Evolutionary conservation across 1,284 basidiomycete genomes (phyloP).

Genomic region (Malassezia psittaci): DNA sequence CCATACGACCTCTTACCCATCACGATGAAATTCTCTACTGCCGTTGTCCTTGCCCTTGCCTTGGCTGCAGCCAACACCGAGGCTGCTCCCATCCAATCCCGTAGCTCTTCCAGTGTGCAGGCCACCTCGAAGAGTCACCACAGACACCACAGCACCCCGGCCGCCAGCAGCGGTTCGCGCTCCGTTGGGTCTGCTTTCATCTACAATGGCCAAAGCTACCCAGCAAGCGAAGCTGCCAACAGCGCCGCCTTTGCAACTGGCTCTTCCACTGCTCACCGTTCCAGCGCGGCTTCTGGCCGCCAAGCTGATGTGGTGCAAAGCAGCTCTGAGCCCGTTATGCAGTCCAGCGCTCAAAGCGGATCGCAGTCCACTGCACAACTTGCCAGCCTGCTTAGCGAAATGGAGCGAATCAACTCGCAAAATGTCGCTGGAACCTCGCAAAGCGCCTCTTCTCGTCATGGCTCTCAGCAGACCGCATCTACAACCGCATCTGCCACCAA

Average conservation of each 20-base stretch:
- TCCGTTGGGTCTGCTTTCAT: background rate
- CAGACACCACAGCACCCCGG: background rate
- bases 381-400: no score
- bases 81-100: background rate
- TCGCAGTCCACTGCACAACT: no score
- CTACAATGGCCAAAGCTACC: background rate
- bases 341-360: no score
- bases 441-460: background rate
- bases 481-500: background rate
- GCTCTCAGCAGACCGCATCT: background rate
- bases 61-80: slow-evolving; percentile 3
- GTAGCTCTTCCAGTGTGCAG: background rate
- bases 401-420: no score
- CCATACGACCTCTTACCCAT: background rate
- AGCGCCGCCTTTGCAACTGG: background rate
- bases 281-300: background rate
- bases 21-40: slow-evolving; percentile 14
- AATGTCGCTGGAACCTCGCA: no score
- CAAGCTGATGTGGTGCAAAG: background rate
- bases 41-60: slow-evolving; percentile 10
- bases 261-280: background rate
- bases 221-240: background rate
- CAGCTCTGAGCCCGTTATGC: no score
- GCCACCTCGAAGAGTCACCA: slow-evolving; percentile 4
- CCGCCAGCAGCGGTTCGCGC: background rate